Base-by-base conservation (phyloP, 2,329 filamentous ascomycete genomes). In the Hyphodiscus sp. region DNA sequence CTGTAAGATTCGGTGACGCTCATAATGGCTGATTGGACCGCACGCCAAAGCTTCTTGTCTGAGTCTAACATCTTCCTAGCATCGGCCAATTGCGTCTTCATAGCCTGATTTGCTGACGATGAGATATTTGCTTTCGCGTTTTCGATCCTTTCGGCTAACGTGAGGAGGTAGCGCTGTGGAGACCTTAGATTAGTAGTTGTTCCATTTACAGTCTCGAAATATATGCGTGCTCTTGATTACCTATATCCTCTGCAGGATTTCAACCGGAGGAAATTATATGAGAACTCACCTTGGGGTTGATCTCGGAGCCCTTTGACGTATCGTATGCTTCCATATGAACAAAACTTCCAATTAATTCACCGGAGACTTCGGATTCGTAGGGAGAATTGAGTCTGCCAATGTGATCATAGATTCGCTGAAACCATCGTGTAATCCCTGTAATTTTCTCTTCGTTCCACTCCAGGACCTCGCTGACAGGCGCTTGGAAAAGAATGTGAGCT, bases 371-470 rank as follows among this genome's bases (percentile, higher is more conserved):
- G 23, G 8, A 26, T 26, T 26, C 23, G 23, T 26, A 8, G 4
- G 23, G 8, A 41, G 50, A 18, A n/a, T 16, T 51, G 18, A 19
- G 33, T 43, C 13, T 41, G 52, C 55, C n/a, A 55, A 61, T 15
- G 20, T 54, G 47, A 1, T 63, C 58, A 38, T 63, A 45, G 73
- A 95, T 67, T 19, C 87, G 79, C 2, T 77, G 75, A 16, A 95
- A 77, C 91, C 91, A 96, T 50, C 91, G 81, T 48, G 87, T 86
- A 18, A 95, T 80, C 2, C 91, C 91, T 0, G 83, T 74, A 48
- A 96, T 92, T 68, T 91, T 92, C 42, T 78, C 74, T 65, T 89
- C 88, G 51, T 95, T 89, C 90, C 91, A 96, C 68, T 94, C 88
- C 1, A 96, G 78, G 1, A 94, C 81, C 53, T 95, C 90, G 43